Conservation (phyloP, 2,329 filamentous ascomycete genomes). For the Aspergillus puulaauensis region DNA sequence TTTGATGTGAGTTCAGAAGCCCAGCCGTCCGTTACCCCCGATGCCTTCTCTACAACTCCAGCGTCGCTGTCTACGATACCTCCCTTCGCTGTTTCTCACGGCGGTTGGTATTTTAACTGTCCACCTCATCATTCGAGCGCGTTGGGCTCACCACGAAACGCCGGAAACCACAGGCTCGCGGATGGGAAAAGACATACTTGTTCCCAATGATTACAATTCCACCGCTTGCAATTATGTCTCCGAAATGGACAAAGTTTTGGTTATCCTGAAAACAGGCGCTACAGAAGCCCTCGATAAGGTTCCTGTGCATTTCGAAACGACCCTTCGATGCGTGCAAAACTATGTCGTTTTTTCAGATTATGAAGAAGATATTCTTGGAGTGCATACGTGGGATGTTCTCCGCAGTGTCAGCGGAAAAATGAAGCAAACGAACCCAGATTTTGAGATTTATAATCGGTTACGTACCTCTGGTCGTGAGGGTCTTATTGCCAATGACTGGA, state of each 20-base stretch:
- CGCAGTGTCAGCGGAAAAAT: slow-evolving; percentile 23
- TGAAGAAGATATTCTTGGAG: slow-evolving; percentile 26
- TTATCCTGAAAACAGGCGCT: slow-evolving; percentile 29
- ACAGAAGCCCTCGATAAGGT: slow-evolving; percentile 30
- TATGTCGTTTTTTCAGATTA: slow-evolving; percentile 31
- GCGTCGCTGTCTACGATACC: slow-evolving; percentile 1
- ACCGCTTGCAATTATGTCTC: neutral
- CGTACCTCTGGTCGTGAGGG: slow-evolving; percentile 38
- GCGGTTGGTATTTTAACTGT: neutral
- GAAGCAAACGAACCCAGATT: slow-evolving; percentile 14
- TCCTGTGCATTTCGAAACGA: slow-evolving; percentile 28
- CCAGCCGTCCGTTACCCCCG: neutral
- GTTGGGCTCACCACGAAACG: neutral
- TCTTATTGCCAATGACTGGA: slow-evolving; percentile 26
- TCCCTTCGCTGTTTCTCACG: neutral
- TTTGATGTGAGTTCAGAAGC: neutral
- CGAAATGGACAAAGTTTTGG: slow-evolving; percentile 26
- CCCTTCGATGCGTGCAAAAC: slow-evolving; percentile 28
- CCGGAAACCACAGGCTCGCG: neutral
- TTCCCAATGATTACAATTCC: neutral
- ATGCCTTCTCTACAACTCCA: neutral
- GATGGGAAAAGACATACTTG: neutral
- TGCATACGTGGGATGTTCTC: slow-evolving; percentile 26
- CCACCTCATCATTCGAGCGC: neutral
- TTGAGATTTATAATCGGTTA: slow-evolving; percentile 39